Evolutionary conservation across 257 asterid genomes (phyloP), one percentile per base, ranked within the genome.

Genomic region (Solanum gracilifrons): DNA sequence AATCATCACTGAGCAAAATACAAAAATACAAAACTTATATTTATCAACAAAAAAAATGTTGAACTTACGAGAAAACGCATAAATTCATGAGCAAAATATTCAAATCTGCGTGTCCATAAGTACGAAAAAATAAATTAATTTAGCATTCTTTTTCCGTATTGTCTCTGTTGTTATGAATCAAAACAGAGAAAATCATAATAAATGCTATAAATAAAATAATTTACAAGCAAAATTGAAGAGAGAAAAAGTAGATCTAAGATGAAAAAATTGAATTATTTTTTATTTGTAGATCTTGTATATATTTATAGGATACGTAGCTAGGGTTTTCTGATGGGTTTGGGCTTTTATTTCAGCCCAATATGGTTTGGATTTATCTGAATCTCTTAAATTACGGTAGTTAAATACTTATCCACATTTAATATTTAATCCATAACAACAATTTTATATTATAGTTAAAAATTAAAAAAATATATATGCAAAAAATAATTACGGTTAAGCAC

Each of bases 21-120:
- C 25, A 20, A 55, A 20, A 16, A 5, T 0, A 55, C 0, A 55
- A 55, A 18, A 55, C n/a, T 18, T 55, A 0, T 18, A 6, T 55
- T 55, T 55, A 55, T 55, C 64, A 55, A 51, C 3, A 15, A 16
- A 16, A 16, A 31, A 51, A 27, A 35, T 95, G 93, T 95, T 71
- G 90, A 90, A 92, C 94, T 60, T 91, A 92, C 93, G 97, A 95
- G 97, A 95, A 94, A 95, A 94, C 94, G 92, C 95, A 92, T 80
- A 86, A 93, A 92, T 86, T 93, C 92, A 93, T 90, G 27, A 85
- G 0, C 1, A 90, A 69, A 18, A 80, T 86, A 62, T 37, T 51
- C 94, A 89, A 83, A 91, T 90, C 87, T 86, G 97, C 97, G 96
- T 87, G 96, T 95, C 98, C 96, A 93, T 90, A 91, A 79, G 95